Conservation (phyloP, 306 rosid genomes). For the Cajanus cajan region DNA sequence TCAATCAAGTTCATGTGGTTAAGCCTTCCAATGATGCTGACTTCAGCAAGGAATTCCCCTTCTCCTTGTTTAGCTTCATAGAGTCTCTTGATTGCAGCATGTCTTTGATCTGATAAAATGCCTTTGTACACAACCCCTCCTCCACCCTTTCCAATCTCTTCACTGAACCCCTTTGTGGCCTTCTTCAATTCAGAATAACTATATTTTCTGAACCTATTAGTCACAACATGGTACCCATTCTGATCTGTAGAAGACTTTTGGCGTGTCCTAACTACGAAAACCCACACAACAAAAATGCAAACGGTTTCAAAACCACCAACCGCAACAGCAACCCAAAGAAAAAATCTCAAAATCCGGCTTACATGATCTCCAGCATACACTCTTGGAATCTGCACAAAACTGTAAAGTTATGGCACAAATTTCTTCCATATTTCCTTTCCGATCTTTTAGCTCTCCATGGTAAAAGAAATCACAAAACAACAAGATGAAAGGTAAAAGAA, state of each 20-base stretch:
- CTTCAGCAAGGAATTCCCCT: conserved; percentile 33
- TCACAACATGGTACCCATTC: background rate
- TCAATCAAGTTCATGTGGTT: conserved; percentile 36
- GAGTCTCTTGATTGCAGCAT: too few species aligned
- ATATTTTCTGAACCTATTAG: conserved; percentile 7
- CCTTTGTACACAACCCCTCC: conserved; percentile 31
- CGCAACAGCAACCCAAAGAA: background rate
- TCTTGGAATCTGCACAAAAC: background rate
- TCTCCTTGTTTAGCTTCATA: conserved; percentile 34
- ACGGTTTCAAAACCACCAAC: background rate
- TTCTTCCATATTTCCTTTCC: too few species aligned
- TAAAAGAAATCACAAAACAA: too few species aligned
- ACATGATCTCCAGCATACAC: background rate
- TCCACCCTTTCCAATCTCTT: conserved; percentile 32
- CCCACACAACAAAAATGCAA: background rate
- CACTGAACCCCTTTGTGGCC: conserved; percentile 20
- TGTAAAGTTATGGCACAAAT: too few species aligned
- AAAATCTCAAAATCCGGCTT: background rate
- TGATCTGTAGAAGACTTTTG: conserved; percentile 24
- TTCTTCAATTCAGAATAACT: conserved; percentile 21
- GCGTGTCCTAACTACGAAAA: background rate
- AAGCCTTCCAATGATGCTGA: conserved; percentile 1
- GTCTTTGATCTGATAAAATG: conserved; percentile 19
- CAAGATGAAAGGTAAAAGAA: too few species aligned
- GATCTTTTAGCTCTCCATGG: too few species aligned